Base-by-base conservation (phyloP, 768 basidiomycete species). In the Boletus sp. region DNA sequence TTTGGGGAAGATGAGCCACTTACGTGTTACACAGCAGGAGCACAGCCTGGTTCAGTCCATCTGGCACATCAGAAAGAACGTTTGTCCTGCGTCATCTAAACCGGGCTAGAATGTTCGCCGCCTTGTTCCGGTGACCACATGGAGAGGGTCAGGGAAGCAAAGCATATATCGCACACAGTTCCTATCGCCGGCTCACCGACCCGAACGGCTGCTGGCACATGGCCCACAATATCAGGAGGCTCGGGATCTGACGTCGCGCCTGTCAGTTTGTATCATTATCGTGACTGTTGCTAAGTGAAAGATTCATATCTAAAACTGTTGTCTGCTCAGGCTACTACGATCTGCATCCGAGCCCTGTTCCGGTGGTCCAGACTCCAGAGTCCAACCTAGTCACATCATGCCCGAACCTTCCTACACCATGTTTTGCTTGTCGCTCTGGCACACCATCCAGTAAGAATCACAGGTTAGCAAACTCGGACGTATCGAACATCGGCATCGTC, bases 61-160 rank as follows among this genome's bases (percentile, higher is more conserved):
- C 30, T 47, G 32, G 17, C 47, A 9, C 17, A 32, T 33, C 47
- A 33, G 32, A 32, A 62, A 28, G 55, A 64, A 64, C 63, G 63
- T 61, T 61, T 18, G 54, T 41, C 12, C n/a, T 28, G 12, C 18
- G 28, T 11, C 14, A 14, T 17, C 45, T 18, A 18, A 36, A 47
- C 5, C 18, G n/a, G 50, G 41, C 37, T 44, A 54, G 18, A 46
- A 28, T 42, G 29, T 39, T 54, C 20, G 28, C 14, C 3, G 20
- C 12, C 36, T 1, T 36, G 28, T 5, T 11, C 39, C 60, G 50
- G 39, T 33, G 48, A 63, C 58, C 24, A 35, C 45, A 63, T 54
- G 61, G 52, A 15, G 42, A 63, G 35, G 4, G 28, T 3, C 9
- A 33, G 10, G 29, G 54, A 47, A 35, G 30, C 28, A 50, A n/a